Evolutionary conservation across 1,139 yeast genomes (phyloP), one percentile per base, ranked within the genome.

Genomic region (Yamadazyma dushanensis): DNA sequence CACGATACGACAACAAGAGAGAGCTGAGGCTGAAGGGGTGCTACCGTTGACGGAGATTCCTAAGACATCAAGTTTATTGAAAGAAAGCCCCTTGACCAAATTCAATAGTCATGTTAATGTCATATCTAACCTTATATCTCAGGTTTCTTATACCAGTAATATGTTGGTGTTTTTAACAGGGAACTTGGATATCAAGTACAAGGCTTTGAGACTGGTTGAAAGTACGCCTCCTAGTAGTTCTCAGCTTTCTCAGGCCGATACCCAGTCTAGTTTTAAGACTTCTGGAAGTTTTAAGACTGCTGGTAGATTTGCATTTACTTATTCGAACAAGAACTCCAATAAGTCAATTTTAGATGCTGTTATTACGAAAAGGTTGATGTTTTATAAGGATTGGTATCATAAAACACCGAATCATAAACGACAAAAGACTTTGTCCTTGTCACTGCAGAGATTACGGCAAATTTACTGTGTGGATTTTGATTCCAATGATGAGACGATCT

Each of bases 371-470:
- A 48, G 67, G 26, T 40, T 66, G 3, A 36, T 63, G 4, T 64
- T 70, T 37, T 66, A 57, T 47, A 55, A 54, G 26, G 73, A 66
- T 40, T 66, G 73, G 73, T 61, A 54, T 46, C 59, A 56, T 34
- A 57, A 57, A 14, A 23, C 33, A 3, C 35, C 34, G 3, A 4
- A 22, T 8, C 20, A 20, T n/a, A 10, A 10, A 14, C 7, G 17
- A 7, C 8, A 23, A 13, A 9, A 25, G 4, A 16, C 6, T 15
- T 6, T n/a, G 5, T 8, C 8, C 11, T 44, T 63, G 14, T 20
- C 18, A 13, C 11, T n/a, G 19, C 19, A 34, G 15, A 30, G 35
- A 10, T 28, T 36, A 11, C 35, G 29, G 16, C 28, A 31, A 26
- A 28, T 40, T 3, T 33, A 17, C 17, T 37, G 30, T 21, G 31